Percentiles rank a stretch among this genome's conserved stretches.
These are phyloP conservation scores for Salix purpurea DNA, from an alignment of 345 rosid species.

Conservation along the genomic window DNA sequence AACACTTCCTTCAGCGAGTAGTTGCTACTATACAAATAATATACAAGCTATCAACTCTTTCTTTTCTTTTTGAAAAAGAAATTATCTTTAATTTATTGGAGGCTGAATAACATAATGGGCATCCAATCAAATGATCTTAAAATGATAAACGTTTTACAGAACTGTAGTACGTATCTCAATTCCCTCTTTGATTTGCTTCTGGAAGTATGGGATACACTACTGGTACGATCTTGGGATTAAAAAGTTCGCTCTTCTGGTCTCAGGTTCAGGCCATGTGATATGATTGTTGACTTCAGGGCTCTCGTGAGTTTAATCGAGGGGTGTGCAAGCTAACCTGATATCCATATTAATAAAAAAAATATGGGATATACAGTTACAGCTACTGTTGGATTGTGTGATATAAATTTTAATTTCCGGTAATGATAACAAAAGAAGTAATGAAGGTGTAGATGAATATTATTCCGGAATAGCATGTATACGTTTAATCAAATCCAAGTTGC, in stretches of 20 bases:
- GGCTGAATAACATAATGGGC: neutral
- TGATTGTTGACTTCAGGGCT: no score
- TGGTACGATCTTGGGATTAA: no score
- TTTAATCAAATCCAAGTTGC: neutral
- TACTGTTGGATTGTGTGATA: neutral
- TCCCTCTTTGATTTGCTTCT: neutral
- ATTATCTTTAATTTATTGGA: no score
- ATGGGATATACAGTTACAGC: neutral
- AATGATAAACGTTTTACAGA: no score
- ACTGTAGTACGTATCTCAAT: neutral
- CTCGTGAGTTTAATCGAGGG: no score
- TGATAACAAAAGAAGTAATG: neutral
- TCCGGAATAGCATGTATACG: neutral
- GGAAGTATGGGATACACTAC: neutral
- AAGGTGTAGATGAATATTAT: neutral
- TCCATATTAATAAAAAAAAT: no score
- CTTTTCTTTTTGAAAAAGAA: no score
- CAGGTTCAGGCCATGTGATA: accelerated
- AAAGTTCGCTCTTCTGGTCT: no score
- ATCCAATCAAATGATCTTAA: no score
- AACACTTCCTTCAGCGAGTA: neutral
- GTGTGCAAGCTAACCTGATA: no score
- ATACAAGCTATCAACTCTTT: neutral
- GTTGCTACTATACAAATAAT: neutral
- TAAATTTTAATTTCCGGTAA: neutral